Conservation (phyloP, 257 asterid species). For the Scutellaria baicalensis region DNA sequence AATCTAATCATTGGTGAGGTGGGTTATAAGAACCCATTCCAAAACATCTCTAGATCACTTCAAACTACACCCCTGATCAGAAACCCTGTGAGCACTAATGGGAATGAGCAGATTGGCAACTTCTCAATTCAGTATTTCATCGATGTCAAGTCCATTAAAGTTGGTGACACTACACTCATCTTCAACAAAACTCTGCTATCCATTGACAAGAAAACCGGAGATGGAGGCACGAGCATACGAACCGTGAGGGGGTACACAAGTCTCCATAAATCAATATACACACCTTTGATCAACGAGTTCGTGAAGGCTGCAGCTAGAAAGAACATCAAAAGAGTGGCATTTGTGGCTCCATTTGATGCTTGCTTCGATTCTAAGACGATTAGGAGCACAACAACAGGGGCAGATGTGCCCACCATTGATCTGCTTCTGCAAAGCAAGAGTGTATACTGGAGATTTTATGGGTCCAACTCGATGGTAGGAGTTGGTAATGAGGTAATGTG, state of each 20-base stretch:
- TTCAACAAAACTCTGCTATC: constrained; percentile 35
- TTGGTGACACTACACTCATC: constrained; percentile 18
- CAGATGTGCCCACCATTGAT: constrained; percentile 33
- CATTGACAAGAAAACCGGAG: constrained; percentile 31
- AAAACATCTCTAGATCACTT: constrained; percentile 15
- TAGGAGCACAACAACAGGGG: constrained; percentile 13
- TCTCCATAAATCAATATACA: constrained; percentile 30
- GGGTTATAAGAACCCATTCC: constrained; percentile 15
- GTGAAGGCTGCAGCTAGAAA: constrained; percentile 30
- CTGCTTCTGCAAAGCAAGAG: constrained; percentile 17
- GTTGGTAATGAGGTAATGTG: constrained; percentile 26
- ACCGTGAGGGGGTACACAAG: constrained; percentile 41
- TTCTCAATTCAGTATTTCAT: constrained; percentile 32
- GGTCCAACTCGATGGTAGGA: constrained; percentile 34
- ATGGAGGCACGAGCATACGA: constrained; percentile 35
- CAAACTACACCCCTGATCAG: constrained; percentile 27
- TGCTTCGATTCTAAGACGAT: constrained; percentile 35
- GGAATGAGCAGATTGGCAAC: constrained; percentile 28
- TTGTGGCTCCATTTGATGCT: constrained; percentile 43
- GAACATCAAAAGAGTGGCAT: constrained; percentile 27
- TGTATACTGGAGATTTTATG: constrained; percentile 39
- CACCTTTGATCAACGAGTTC: constrained; percentile 26
- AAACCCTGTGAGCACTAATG: constrained; percentile 28
- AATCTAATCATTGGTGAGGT: constrained; percentile 26
- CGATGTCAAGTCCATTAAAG: constrained; percentile 26